Evolutionary conservation across 1,284 basidiomycete genomes (phyloP).

Genomic region (Fomitopsis pinicola): DNA sequence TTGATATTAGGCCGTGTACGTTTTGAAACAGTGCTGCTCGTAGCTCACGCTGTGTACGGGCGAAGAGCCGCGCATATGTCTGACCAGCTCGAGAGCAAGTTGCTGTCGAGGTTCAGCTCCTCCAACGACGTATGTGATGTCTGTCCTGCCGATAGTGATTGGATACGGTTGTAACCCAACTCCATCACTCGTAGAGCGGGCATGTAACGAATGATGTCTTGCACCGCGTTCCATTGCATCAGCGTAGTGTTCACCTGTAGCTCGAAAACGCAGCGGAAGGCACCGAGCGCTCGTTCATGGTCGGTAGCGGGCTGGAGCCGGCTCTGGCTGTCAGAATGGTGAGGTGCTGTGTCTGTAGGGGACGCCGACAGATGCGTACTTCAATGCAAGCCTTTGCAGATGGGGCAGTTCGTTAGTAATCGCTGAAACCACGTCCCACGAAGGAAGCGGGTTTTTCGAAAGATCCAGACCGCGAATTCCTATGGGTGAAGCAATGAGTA

Average conservation of each 20-base stretch:
- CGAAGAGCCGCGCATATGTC: slow-evolving; percentile 44
- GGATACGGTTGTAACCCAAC: slow-evolving; percentile 72
- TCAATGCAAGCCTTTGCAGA: slow-evolving; percentile 70
- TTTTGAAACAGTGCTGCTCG: slow-evolving; percentile 12
- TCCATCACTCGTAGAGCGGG: slow-evolving; percentile 63
- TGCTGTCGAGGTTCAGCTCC: slow-evolving; percentile 74
- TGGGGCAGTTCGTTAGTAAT: slow-evolving; percentile 63
- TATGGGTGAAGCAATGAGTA: slow-evolving; percentile 27
- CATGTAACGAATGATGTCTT: slow-evolving; percentile 49
- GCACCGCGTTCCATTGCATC: slow-evolving; percentile 69
- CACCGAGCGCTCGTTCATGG: slow-evolving; percentile 20
- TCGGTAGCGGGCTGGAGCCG: slow-evolving; percentile 40
- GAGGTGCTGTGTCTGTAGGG: slow-evolving; percentile 4
- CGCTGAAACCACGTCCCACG: slow-evolving; percentile 66
- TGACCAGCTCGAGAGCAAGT: slow-evolving; percentile 60
- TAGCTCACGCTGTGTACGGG: slow-evolving; percentile 48
- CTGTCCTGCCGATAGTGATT: slow-evolving; percentile 28
- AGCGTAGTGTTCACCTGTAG: slow-evolving; percentile 76
- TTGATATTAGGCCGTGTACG: background rate
- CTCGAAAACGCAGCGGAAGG: slow-evolving; percentile 55
- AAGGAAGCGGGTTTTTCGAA: slow-evolving; percentile 71
- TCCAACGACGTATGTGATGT: slow-evolving; percentile 32
- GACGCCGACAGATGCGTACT: slow-evolving; percentile 44
- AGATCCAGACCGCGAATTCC: slow-evolving; percentile 81
- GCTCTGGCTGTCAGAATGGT: slow-evolving; percentile 44